Percentiles rank a stretch among this genome's conserved stretches.
Evolutionary conservation across 768 basidiomycete genomes (phyloP).

Genomic region (Pleurotus ostreatus): DNA sequence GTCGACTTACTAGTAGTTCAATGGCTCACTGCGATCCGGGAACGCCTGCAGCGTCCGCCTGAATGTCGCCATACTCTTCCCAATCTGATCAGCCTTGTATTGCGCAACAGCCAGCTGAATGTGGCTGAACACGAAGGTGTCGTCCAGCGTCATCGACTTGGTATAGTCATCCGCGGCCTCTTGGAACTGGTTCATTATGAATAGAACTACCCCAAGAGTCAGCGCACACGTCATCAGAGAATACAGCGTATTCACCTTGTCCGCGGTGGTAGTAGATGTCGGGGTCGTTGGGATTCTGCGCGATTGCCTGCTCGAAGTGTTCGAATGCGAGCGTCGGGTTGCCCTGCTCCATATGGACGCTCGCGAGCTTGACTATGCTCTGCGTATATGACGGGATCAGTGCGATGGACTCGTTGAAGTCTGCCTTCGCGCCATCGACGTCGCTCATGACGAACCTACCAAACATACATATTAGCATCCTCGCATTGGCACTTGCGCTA

Average conservation of each 20-base stretch:
- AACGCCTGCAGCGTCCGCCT: slow-evolving; percentile 79
- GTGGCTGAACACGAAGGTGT: slow-evolving; percentile 90
- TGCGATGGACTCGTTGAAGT: slow-evolving; percentile 73
- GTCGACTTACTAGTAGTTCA: slow-evolving; percentile 84
- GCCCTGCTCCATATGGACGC: slow-evolving; percentile 95
- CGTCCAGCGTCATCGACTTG: slow-evolving; percentile 84
- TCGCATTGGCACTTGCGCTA: no score
- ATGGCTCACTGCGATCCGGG: slow-evolving; percentile 83
- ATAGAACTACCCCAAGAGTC: slow-evolving; percentile 56
- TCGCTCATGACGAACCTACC: slow-evolving; percentile 88
- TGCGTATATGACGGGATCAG: slow-evolving; percentile 73
- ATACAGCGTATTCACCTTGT: slow-evolving; percentile 58
- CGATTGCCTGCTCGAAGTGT: slow-evolving; percentile 87
- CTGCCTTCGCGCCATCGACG: slow-evolving; percentile 74
- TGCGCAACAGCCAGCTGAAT: slow-evolving; percentile 97
- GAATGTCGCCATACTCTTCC: slow-evolving; percentile 89
- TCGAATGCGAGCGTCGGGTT: slow-evolving; percentile 79
- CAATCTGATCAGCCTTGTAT: slow-evolving; percentile 82
- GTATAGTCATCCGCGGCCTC: slow-evolving; percentile 89
- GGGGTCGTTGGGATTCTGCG: slow-evolving; percentile 77
- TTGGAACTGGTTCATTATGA: slow-evolving; percentile 88
- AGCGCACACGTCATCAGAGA: neutral
- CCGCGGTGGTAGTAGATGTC: slow-evolving; percentile 99
- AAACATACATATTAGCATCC: no score
- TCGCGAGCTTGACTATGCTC: slow-evolving; percentile 93